Percentiles rank a stretch among this genome's conserved stretches.
Evolutionary conservation across 164 flowering plant species (phyloP).

Genomic region (Euptelea pleiosperma): DNA sequence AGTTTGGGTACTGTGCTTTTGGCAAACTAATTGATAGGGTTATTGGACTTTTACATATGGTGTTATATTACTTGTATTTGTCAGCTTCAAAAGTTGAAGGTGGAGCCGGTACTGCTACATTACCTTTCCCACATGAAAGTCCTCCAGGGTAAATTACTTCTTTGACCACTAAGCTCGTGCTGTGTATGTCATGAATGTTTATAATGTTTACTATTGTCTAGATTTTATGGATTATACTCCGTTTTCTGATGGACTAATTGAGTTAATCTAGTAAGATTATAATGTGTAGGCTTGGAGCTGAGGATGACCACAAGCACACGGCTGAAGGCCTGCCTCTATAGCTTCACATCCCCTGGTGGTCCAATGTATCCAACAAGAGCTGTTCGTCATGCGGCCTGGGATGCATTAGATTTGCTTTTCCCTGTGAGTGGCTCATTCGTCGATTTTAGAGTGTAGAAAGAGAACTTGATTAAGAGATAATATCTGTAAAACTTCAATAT

Average conservation of each 20-base stretch:
- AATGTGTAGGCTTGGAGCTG: slow-evolving; percentile 72
- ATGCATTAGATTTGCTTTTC: slow-evolving; percentile 73
- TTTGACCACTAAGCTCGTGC: not conserved
- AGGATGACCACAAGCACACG: slow-evolving; percentile 93
- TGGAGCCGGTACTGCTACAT: slow-evolving; percentile 93
- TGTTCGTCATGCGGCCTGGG: slow-evolving; percentile 99
- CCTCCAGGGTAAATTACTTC: slow-evolving; percentile 66
- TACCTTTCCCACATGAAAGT: slow-evolving; percentile 68
- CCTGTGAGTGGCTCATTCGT: slow-evolving; percentile 60
- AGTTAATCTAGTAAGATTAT: not conserved
- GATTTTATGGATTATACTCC: not conserved
- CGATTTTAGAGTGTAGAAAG: too few species aligned
- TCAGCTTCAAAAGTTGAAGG: slow-evolving; percentile 93
- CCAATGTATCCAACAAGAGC: slow-evolving; percentile 98
- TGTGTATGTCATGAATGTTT: not conserved
- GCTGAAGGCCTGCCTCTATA: slow-evolving; percentile 91
- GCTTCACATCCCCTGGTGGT: slow-evolving; percentile 98
- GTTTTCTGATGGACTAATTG: too few species aligned
- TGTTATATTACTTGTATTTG: slow-evolving; percentile 1
- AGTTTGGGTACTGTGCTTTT: not conserved
- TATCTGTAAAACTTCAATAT: too few species aligned
- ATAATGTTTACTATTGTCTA: not conserved
- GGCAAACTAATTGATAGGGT: not conserved
- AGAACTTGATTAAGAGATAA: too few species aligned
- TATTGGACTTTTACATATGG: not conserved